These are phyloP conservation scores for Corchorus olitorius DNA, from an alignment of 345 rosid genomes.

Conservation along the genomic window DNA sequence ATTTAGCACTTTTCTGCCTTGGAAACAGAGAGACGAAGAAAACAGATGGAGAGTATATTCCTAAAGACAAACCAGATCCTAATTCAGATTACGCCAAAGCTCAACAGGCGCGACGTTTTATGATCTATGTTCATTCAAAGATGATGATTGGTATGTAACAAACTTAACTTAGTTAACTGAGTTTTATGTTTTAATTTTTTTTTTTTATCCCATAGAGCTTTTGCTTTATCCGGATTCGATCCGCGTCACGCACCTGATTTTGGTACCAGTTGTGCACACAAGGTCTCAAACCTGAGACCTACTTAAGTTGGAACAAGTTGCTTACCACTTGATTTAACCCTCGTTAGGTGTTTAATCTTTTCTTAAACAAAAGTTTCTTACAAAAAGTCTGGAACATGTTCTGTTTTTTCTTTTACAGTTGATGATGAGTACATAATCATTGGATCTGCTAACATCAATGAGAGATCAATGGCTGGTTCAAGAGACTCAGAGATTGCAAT, in stretches of 20 bases:
- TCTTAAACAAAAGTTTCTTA: not conserved
- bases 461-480: conserved; percentile 89
- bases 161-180: not conserved
- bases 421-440: conserved; percentile 89
- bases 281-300: no score
- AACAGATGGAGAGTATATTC: conserved; percentile 40
- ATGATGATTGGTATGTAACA: conserved; percentile 69
- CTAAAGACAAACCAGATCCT: conserved; percentile 49
- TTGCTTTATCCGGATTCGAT: no score
- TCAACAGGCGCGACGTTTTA: conserved; percentile 74
- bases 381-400: not conserved
- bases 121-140: conserved; percentile 91
- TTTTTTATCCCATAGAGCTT: no score
- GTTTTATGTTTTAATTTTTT: not conserved
- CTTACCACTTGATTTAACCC: no score
- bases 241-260: no score
- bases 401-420: conserved; percentile 37
- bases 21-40: conserved; percentile 58
- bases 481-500: conserved; percentile 86
- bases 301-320: no score
- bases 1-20: conserved; percentile 72
- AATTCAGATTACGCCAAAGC: conserved; percentile 62
- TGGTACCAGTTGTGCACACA: no score
- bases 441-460: conserved; percentile 92
- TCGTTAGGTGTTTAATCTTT: not conserved